Conservation (phyloP, 345 rosid species). For the Mercurialis annua region DNA sequence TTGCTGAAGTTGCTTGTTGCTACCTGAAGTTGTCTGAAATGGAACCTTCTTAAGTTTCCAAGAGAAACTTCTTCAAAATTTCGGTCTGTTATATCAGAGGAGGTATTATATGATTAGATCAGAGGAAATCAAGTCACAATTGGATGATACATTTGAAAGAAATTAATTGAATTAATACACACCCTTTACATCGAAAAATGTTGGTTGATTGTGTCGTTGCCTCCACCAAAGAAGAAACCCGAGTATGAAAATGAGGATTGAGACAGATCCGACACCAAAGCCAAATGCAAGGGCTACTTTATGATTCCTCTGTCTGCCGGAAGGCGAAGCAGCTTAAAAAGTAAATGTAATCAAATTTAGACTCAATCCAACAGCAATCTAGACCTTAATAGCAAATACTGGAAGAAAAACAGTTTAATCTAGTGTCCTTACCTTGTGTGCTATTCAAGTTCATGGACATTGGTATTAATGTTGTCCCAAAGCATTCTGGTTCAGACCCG, state of each 20-base stretch:
- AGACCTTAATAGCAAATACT: not conserved
- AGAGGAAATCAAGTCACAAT: not conserved
- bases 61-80: conserved; percentile 74
- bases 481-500: conserved; percentile 87
- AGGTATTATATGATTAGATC: not conserved
- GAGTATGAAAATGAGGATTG: conserved; percentile 57
- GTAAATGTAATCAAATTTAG: conserved; percentile 16
- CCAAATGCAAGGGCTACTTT: conserved; percentile 75
- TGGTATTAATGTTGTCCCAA: conserved; percentile 74
- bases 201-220: conserved; percentile 60
- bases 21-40: conserved; percentile 78
- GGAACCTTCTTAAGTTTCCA: conserved; percentile 85
- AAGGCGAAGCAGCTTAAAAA: conserved; percentile 37
- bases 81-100: conserved; percentile 36
- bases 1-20: conserved; percentile 87
- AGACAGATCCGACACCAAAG: conserved; percentile 56
- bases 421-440: conserved; percentile 51
- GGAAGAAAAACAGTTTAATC: not conserved
- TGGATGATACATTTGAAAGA: not conserved
- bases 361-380: conserved; percentile 1
- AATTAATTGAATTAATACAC: not conserved
- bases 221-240: conserved; percentile 84
- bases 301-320: conserved; percentile 51
- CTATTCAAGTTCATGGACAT: conserved; percentile 94
- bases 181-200: conserved; percentile 86